Base-by-base conservation (phyloP, 2,329 filamentous ascomycete species). In the Teratosphaeria zuluensis region DNA sequence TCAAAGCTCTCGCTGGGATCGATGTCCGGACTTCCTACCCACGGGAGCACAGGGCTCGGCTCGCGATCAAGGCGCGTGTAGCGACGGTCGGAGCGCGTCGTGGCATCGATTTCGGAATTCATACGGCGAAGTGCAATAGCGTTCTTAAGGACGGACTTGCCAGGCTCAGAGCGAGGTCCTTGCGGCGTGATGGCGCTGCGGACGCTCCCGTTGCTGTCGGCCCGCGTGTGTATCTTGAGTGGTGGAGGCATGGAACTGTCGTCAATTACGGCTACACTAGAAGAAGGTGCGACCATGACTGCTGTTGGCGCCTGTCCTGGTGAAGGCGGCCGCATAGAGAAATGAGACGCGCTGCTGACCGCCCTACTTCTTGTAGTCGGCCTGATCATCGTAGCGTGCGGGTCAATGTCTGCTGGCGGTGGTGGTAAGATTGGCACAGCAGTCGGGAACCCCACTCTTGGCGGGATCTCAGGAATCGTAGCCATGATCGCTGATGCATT, bases 51-150 rank as follows among this genome's bases (percentile, higher is more conserved):
- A 1, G 69, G 69, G n/a, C 63, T 65, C 0, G 74, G 69, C 63
- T 77, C 75, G 2, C 76, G 67, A 0, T 75, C 74, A 0, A 78
- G 65, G n/a, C 70, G 66, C 21, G 74, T 60, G 62, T 76, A 78
- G 5, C 73, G 69, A 0, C 73, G 63, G 55, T 71, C 71, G 8
- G 67, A 70, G 9, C 68, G 70, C 12, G 59, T 66, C 56, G 57
- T 53, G 53, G 55, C 42, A 24, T 63, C 58, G 14, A 72, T 69
- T 56, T 77, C 75, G 30, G 71, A 74, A 62, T 78, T 77, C 75
- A 77, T 77, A 21, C 75, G 69, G 5, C 76, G 66, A 3, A 78
- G 67, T 19, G 71, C 71, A 59, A 69, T 68, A 51, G 76, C 73
- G 7, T 73, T 74, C 33, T 70, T 69, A 14, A 74, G 70, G 4